These are phyloP conservation scores for Lentinula sp. DNA, from an alignment of 768 basidiomycete genomes.

Conservation along the genomic window DNA sequence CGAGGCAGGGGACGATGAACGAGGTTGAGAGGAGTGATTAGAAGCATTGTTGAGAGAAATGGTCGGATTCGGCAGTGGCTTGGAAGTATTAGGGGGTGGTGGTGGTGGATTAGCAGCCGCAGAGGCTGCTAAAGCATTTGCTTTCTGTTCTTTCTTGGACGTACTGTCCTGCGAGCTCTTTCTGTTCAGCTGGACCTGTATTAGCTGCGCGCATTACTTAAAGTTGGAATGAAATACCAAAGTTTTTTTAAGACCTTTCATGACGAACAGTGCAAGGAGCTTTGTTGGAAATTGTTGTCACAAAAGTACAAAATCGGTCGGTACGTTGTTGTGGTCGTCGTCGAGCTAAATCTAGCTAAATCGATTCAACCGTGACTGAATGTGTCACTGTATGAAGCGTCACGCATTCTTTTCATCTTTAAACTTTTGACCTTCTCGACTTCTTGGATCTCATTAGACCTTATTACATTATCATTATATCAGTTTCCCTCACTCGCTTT, in stretches of 20 bases:
- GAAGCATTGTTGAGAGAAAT: slow-evolving; percentile 25
- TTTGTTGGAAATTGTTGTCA: neutral
- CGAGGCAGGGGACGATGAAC: slow-evolving; percentile 35
- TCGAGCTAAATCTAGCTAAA: neutral
- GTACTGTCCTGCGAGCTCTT: slow-evolving; percentile 65
- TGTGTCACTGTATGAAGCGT: neutral
- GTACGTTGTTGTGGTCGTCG: neutral
- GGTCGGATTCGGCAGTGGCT: slow-evolving; percentile 46
- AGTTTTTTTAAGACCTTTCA: slow-evolving; percentile 86
- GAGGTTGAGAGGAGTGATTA: slow-evolving; percentile 36
- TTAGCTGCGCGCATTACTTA: slow-evolving; percentile 13
- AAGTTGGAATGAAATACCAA: slow-evolving; percentile 39
- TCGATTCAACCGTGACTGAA: neutral
- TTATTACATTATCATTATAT: neutral
- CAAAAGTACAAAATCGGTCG: neutral
- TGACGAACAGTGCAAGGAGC: slow-evolving; percentile 19
- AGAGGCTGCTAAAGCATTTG: slow-evolving; percentile 26
- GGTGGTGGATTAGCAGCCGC: slow-evolving; percentile 41
- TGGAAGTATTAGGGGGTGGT: slow-evolving; percentile 59
- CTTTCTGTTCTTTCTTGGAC: slow-evolving; percentile 66
- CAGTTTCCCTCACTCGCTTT: neutral
- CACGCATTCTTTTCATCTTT: neutral
- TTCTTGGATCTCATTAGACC: neutral
- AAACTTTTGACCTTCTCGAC: neutral
- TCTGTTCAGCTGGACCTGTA: slow-evolving; percentile 47